Percentiles rank a stretch among this genome's conserved stretches.
Conservation (phyloP, 73 alveolate species). For the Diophrys appendiculata region DNA sequence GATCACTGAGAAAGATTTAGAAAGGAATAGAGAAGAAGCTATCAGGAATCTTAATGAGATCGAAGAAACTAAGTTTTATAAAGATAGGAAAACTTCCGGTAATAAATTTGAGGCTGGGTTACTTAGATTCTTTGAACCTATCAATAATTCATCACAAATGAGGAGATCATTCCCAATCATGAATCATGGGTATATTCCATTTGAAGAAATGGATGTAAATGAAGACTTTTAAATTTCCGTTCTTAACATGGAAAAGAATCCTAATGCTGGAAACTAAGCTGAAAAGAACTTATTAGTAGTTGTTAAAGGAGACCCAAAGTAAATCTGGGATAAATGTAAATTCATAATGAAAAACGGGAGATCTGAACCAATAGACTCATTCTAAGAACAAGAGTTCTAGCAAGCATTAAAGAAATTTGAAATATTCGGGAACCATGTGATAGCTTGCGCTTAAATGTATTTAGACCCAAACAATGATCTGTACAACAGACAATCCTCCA, state of each 20-base stretch:
- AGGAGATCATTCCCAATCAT: slow-evolving; percentile 65
- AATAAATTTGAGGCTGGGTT: slow-evolving; percentile 95
- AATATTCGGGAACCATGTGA: not conserved
- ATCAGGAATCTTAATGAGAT: slow-evolving; percentile 1
- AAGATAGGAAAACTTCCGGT: slow-evolving; percentile 73
- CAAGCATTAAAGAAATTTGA: not conserved
- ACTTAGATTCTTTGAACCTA: slow-evolving; percentile 88
- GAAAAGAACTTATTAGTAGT: slow-evolving; percentile 53
- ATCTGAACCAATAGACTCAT: not conserved
- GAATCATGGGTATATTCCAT: not conserved
- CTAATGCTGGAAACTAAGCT: not conserved
- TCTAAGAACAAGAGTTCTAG: not conserved
- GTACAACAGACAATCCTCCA: not conserved
- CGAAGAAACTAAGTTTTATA: slow-evolving; percentile 4
- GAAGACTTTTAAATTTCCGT: not conserved
- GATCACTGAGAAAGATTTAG: not conserved
- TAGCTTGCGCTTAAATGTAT: not conserved
- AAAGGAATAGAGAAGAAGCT: slow-evolving; percentile 6
- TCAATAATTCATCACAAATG: slow-evolving; percentile 46
- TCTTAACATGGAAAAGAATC: slow-evolving; percentile 29
- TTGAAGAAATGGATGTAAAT: not conserved
- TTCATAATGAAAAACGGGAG: slow-evolving; percentile 6
- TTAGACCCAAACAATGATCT: not conserved
- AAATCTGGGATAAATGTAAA: slow-evolving; percentile 77
- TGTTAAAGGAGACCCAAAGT: slow-evolving; percentile 98